These are phyloP conservation scores for Wallacemonas rigidus DNA, from an alignment of 208 protist species.

Conservation along the genomic window DNA sequence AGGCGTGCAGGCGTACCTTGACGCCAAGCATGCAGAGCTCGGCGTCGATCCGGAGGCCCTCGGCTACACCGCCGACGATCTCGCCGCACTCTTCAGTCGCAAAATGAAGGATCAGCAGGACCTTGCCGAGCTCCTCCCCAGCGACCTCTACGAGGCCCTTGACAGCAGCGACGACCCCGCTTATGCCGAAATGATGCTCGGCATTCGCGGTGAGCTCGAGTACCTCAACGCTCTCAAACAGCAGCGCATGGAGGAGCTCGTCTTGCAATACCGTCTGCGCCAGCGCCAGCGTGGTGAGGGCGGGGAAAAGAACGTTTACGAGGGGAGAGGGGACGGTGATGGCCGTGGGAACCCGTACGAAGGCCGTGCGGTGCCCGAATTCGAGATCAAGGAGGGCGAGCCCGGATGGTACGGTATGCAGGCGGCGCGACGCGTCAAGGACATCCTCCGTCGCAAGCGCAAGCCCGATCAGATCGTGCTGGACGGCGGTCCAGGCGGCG, in stretches of 20 bases:
- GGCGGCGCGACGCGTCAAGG: conserved; percentile 61
- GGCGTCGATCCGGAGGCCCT: conserved; percentile 13
- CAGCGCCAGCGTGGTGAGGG: conserved; percentile 18
- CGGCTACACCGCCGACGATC: conserved; percentile 24
- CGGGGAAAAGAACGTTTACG: conserved; percentile 13
- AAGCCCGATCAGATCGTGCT: conserved; percentile 63
- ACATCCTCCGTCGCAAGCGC: conserved; percentile 56
- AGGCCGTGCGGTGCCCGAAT: conserved; percentile 43
- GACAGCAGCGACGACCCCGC: conserved; percentile 16
- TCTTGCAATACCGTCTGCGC: conserved; percentile 39
- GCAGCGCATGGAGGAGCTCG: conserved; percentile 59
- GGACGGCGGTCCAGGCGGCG: conserved; percentile 44
- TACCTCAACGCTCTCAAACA: conserved; percentile 46
- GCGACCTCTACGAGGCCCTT: not conserved
- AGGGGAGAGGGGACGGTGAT: not conserved
- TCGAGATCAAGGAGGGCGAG: conserved; percentile 56
- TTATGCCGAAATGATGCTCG: conserved; percentile 36
- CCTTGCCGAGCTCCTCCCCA: conserved; percentile 24
- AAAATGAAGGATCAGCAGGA: not conserved
- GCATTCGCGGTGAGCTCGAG: conserved; percentile 44
- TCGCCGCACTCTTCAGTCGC: conserved; percentile 24
- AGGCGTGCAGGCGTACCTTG: conserved; percentile 9
- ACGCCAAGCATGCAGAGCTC: conserved; percentile 10
- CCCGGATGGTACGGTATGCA: conserved; percentile 77
- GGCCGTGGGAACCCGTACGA: not conserved